phyloP scores from a whole-genome alignment of 805 yeast genomes.

The Isabelozyma gotoi region DNA sequence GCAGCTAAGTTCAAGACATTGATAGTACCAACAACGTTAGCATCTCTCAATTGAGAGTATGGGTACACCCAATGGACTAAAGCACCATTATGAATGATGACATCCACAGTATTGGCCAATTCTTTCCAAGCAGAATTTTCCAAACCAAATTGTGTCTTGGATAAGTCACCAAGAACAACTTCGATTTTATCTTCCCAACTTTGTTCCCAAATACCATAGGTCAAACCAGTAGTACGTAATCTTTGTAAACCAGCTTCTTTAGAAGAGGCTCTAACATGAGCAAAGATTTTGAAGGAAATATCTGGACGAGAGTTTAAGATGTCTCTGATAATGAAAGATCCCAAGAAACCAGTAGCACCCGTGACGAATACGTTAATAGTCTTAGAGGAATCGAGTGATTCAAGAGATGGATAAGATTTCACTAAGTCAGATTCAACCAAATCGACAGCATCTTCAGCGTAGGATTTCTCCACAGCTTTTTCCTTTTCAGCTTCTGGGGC shows the following conservation, averaged over 20 bases:
- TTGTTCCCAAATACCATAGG: slow-evolving; percentile 81
- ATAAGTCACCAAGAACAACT: slow-evolving; percentile 81
- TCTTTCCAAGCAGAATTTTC: slow-evolving; percentile 53
- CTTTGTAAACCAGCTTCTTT: slow-evolving; percentile 72
- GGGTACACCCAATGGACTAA: slow-evolving; percentile 99
- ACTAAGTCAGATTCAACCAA: slow-evolving; percentile 43
- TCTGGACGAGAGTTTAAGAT: slow-evolving; percentile 55
- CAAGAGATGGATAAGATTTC: slow-evolving; percentile 45
- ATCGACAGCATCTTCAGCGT: slow-evolving; percentile 72
- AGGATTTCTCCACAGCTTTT: slow-evolving; percentile 22
- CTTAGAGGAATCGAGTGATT: slow-evolving; percentile 30
- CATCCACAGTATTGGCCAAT: slow-evolving; percentile 65
- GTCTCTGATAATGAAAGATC: slow-evolving; percentile 83
- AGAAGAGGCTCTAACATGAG: slow-evolving; percentile 87
- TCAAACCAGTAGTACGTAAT: slow-evolving; percentile 67
- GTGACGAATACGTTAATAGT: slow-evolving; percentile 74
- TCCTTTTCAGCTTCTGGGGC: slow-evolving; percentile 28
- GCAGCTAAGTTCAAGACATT: slow-evolving; percentile 78
- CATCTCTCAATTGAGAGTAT: slow-evolving; percentile 83
- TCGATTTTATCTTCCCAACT: slow-evolving; percentile 56
- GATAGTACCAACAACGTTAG: slow-evolving; percentile 86
- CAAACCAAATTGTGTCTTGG: slow-evolving; percentile 72
- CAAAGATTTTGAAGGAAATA: slow-evolving; percentile 59
- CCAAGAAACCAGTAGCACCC: slow-evolving; percentile 96
- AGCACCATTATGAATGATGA: slow-evolving; percentile 94